Evolutionary conservation across 805 yeast genomes (phyloP).

Genomic region (Teunomyces barrocoloradensis): DNA sequence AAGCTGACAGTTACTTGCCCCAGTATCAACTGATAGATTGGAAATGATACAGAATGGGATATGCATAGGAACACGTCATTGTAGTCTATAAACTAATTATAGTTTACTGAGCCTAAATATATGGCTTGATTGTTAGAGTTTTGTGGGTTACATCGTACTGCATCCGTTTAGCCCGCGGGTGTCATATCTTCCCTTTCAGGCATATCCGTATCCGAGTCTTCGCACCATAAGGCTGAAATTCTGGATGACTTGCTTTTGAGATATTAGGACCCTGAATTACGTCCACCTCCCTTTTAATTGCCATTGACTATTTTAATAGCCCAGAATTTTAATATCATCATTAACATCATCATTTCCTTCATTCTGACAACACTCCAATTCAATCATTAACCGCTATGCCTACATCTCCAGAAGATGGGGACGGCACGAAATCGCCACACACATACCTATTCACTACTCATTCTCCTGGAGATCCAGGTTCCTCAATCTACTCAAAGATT

Average conservation of each 20-base stretch:
- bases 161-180: neutral
- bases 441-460: neutral
- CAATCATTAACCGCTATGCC: neutral
- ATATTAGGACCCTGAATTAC: neutral
- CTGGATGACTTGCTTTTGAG: neutral
- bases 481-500: conserved; percentile 5
- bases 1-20: too few relatives aligned
- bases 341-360: neutral
- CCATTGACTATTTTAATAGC: neutral
- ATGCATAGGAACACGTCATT: too few relatives aligned
- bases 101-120: too few relatives aligned
- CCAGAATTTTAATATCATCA: neutral
- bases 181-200: neutral
- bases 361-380: neutral
- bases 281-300: neutral
- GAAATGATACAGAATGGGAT: too few relatives aligned
- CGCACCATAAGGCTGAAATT: neutral
- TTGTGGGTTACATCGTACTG: neutral
- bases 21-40: too few relatives aligned
- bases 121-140: too few relatives aligned
- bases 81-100: too few relatives aligned
- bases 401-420: neutral
- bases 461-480: neutral
- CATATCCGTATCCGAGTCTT: neutral
- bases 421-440: neutral